Evolutionary conservation across 108 stramenopile species (phyloP).

Genomic region (Bacterosira constricta): DNA sequence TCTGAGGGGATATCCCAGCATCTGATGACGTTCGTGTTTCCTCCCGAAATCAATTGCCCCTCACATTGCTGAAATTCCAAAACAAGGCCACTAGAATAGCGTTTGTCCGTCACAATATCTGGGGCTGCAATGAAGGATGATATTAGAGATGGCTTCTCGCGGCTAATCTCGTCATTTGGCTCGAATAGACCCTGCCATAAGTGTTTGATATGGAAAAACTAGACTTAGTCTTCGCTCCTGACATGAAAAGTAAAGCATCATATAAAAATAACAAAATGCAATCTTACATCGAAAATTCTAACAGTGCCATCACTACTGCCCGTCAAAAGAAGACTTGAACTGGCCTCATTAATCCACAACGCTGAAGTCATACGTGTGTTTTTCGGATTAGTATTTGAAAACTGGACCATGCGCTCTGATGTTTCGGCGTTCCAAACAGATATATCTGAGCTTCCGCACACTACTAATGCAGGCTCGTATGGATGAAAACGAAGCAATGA

Average conservation of each 20-base stretch:
- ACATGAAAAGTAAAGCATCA: no score
- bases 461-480: slow-evolving; percentile 88
- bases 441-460: slow-evolving; percentile 81
- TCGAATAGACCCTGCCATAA: slow-evolving; percentile 78
- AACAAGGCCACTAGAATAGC: slow-evolving; percentile 80
- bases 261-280: background rate
- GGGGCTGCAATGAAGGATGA: slow-evolving; percentile 89
- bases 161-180: slow-evolving; percentile 54
- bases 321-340: slow-evolving; percentile 79
- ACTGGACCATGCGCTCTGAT: slow-evolving; percentile 45
- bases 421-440: slow-evolving; percentile 85
- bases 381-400: slow-evolving; percentile 69
- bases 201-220: background rate
- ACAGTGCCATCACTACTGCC: slow-evolving; percentile 95
- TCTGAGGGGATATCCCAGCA: slow-evolving; percentile 94
- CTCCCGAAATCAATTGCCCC: slow-evolving; percentile 84
- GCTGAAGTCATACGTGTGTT: slow-evolving; percentile 84
- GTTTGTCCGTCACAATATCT: slow-evolving; percentile 66
- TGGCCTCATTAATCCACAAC: slow-evolving; percentile 90
- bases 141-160: slow-evolving; percentile 59
- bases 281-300: slow-evolving; percentile 53
- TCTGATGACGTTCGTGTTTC: slow-evolving; percentile 69
- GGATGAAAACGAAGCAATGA: slow-evolving; percentile 91
- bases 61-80: slow-evolving; percentile 84
- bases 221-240: no score